Evolutionary conservation across 2,329 filamentous ascomycete species (phyloP).

Genomic region (Beauveria pseudobassiana): DNA sequence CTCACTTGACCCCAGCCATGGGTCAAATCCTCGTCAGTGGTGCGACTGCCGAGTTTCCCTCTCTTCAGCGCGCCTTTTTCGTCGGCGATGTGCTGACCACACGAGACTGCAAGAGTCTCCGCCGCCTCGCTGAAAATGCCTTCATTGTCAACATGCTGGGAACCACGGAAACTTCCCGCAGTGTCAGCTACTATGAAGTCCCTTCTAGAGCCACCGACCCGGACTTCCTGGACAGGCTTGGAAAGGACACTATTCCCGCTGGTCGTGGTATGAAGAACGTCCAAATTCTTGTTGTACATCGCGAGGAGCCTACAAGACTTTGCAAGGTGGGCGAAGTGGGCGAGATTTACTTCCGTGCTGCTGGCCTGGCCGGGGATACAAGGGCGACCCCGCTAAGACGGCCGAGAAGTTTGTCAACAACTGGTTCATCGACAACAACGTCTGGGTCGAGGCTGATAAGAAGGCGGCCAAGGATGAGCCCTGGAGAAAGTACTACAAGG

Average conservation of each 20-base stretch:
- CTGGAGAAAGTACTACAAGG: conserved; percentile 73
- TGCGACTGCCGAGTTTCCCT: conserved; percentile 67
- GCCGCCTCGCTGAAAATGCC: conserved; percentile 47
- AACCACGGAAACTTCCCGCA: conserved; percentile 75
- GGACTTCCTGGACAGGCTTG: conserved; percentile 31
- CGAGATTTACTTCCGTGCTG: conserved; percentile 76
- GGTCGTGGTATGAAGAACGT: conserved; percentile 84
- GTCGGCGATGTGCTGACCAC: conserved; percentile 88
- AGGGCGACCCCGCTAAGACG: conserved; percentile 47
- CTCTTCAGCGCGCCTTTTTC: conserved; percentile 75
- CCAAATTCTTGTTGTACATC: conserved; percentile 77
- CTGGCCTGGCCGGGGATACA: conserved; percentile 74
- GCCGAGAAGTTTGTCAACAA: conserved; percentile 72
- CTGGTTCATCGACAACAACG: conserved; percentile 73
- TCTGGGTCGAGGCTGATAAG: conserved; percentile 60
- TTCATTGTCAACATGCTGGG: conserved; percentile 82
- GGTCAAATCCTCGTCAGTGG: conserved; percentile 89
- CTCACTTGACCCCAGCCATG: conserved; percentile 93
- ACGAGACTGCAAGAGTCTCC: conserved; percentile 70
- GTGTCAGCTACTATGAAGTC: conserved; percentile 77
- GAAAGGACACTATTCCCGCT: conserved; percentile 65
- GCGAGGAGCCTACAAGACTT: conserved; percentile 55
- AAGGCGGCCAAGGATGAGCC: conserved; percentile 51
- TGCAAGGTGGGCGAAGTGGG: conserved; percentile 77
- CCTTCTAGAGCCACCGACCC: conserved; percentile 46